These are phyloP conservation scores for Oemleria cerasiformis DNA, from an alignment of 306 rosid genomes.

Conservation along the genomic window DNA sequence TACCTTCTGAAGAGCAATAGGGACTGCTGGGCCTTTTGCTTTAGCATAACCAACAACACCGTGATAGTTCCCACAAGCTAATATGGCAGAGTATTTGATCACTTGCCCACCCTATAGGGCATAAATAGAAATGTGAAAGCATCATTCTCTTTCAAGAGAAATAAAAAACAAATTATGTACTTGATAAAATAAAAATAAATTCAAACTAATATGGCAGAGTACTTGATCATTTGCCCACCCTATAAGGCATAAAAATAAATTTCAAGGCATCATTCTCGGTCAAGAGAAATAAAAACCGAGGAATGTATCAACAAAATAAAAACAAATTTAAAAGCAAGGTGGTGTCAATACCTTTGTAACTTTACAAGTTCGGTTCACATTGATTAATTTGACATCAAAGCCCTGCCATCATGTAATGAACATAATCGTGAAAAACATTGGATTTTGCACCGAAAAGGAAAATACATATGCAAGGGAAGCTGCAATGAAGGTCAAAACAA, in stretches of 20 bases:
- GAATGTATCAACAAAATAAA: slow-evolving; percentile 6
- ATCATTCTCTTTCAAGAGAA: slow-evolving; percentile 1
- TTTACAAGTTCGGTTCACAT: slow-evolving; percentile 91
- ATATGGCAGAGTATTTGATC: slow-evolving; percentile 69
- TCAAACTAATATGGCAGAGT: slow-evolving; percentile 79
- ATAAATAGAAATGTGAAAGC: slow-evolving; percentile 3
- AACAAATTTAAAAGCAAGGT: slow-evolving; percentile 9
- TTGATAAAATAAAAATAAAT: too few relatives aligned
- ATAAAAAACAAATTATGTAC: neutral
- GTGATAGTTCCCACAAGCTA: slow-evolving; percentile 92
- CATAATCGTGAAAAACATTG: neutral
- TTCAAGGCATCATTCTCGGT: neutral
- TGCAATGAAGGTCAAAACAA: neutral
- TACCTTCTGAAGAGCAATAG: slow-evolving; percentile 88
- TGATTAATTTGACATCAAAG: slow-evolving; percentile 78
- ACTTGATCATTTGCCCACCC: slow-evolving; percentile 93
- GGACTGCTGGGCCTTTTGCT: slow-evolving; percentile 89
- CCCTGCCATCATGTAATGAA: slow-evolving; percentile 54
- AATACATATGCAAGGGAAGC: neutral
- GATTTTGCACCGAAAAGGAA: neutral
- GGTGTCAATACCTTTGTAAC: slow-evolving; percentile 70
- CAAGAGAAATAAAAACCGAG: neutral
- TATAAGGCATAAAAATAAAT: slow-evolving; percentile 25
- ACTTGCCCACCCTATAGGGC: slow-evolving; percentile 84
- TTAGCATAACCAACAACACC: slow-evolving; percentile 88